phyloP scores from a whole-genome alignment of 78 protist genomes.

The Tieghemostelium lacteum region DNA sequence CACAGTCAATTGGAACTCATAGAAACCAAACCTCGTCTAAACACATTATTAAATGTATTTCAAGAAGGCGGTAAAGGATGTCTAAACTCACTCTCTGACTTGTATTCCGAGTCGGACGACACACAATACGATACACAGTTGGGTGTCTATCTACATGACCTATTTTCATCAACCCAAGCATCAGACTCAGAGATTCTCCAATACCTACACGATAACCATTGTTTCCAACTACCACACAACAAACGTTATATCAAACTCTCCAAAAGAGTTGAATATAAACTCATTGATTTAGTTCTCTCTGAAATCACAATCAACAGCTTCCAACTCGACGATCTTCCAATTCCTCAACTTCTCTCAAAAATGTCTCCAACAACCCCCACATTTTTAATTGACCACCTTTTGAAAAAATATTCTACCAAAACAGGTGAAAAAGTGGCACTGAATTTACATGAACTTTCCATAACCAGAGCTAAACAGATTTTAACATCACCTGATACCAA shows the following conservation, averaged over 20 bases:
- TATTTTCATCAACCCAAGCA: constrained; percentile 17
- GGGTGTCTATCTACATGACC: constrained; percentile 3
- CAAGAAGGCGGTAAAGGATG: neutral
- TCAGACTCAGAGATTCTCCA: constrained; percentile 17
- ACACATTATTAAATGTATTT: neutral
- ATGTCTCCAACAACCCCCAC: neutral
- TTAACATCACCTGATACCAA: neutral
- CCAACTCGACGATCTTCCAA: constrained; percentile 18
- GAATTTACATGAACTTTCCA: constrained; percentile 15
- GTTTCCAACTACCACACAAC: neutral
- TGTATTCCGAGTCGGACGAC: too few species aligned
- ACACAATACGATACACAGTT: neutral
- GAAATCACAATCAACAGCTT: constrained; percentile 47
- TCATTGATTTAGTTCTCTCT: constrained; percentile 38
- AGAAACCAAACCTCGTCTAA: constrained; percentile 49
- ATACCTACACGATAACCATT: neutral
- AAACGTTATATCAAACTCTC: constrained; percentile 16
- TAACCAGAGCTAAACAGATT: constrained; percentile 55
- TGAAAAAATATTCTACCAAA: neutral
- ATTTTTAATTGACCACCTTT: neutral
- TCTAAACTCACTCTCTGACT: too few species aligned
- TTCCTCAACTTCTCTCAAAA: constrained; percentile 6
- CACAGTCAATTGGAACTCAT: constrained; percentile 46
- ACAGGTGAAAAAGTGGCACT: neutral
- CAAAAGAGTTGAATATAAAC: constrained; percentile 11